phyloP scores from a whole-genome alignment of 805 yeast genomes.

The Teunomyces tritomae region DNA sequence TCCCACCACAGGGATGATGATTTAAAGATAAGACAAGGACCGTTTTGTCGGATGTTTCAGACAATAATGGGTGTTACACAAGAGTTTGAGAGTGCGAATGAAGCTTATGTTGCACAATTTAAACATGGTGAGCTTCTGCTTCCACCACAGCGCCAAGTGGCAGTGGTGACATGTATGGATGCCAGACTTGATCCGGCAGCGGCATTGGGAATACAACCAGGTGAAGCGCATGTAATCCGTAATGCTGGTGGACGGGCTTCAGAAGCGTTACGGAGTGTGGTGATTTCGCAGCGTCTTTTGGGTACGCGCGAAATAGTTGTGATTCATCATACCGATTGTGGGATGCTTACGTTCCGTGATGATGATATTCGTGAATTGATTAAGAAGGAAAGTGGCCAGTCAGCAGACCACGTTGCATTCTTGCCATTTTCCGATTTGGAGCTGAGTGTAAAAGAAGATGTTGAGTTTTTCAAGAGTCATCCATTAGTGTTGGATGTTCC shows the following conservation, averaged over 20 bases:
- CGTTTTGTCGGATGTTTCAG: too few species aligned
- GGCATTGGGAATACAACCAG: constrained; percentile 34
- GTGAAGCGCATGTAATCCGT: constrained; percentile 44
- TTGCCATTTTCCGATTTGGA: constrained; percentile 35
- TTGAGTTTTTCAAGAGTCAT: constrained; percentile 24
- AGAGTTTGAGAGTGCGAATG: constrained; percentile 16
- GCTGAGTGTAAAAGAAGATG: constrained; percentile 36
- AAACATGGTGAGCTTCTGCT: constrained; percentile 32
- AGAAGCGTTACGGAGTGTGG: constrained; percentile 37
- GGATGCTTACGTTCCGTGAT: constrained; percentile 41
- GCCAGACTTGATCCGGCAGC: constrained; percentile 40
- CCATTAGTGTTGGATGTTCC: constrained; percentile 36
- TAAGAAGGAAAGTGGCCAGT: constrained; percentile 26
- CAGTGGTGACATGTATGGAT: constrained; percentile 41
- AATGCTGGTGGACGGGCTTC: constrained; percentile 44
- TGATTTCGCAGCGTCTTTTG: constrained; percentile 39
- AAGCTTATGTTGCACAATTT: constrained; percentile 19
- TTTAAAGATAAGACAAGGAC: too few species aligned
- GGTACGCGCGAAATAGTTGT: constrained; percentile 41
- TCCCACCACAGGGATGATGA: background rate
- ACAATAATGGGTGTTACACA: constrained; percentile 1
- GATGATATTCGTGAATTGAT: constrained; percentile 25
- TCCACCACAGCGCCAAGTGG: constrained; percentile 37
- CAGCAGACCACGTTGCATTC: constrained; percentile 29
- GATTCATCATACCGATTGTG: constrained; percentile 44